Evolutionary conservation across 345 rosid species (phyloP).

Genomic region (Geranium rotundifolium): DNA sequence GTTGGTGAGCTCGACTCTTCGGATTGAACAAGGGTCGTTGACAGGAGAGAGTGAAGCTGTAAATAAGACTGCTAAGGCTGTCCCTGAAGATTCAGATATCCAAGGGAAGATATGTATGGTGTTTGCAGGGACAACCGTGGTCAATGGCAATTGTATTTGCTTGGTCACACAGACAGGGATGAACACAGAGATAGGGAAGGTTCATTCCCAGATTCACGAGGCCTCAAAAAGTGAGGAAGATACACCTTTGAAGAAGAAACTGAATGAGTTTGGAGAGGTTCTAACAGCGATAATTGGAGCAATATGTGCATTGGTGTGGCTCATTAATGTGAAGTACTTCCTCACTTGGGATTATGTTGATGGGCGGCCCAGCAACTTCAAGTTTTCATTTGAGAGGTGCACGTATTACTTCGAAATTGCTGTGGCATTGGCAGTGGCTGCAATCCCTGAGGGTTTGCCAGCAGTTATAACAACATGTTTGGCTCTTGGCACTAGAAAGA

Average conservation of each 20-base stretch:
- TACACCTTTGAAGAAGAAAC: conserved; percentile 86
- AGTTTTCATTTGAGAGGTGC: conserved; percentile 92
- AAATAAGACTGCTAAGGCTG: conserved; percentile 58
- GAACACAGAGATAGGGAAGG: conserved; percentile 81
- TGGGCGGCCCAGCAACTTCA: conserved; percentile 81
- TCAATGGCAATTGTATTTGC: conserved; percentile 76
- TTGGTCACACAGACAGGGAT: conserved; percentile 73
- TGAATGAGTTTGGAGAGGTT: conserved; percentile 78
- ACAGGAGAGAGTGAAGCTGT: conserved; percentile 94
- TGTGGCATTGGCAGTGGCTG: conserved; percentile 93
- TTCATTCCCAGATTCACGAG: conserved; percentile 90
- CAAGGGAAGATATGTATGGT: conserved; percentile 86
- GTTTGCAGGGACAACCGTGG: conserved; percentile 83
- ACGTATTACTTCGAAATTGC: conserved; percentile 97
- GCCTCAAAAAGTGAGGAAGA: conserved; percentile 79
- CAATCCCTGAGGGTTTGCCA: conserved; percentile 94
- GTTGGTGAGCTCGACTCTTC: conserved; percentile 64
- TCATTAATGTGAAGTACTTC: conserved; percentile 84
- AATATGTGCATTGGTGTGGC: conserved; percentile 81
- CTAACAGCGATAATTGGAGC: conserved; percentile 75
- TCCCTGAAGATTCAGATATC: conserved; percentile 55
- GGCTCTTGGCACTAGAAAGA: conserved; percentile 90
- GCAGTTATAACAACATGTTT: conserved; percentile 94
- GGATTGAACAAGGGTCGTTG: conserved; percentile 82
- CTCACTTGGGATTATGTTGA: conserved; percentile 87